Base-by-base conservation (phyloP, 1,139 yeast genomes). In the Pneumocystis murina region DNA sequence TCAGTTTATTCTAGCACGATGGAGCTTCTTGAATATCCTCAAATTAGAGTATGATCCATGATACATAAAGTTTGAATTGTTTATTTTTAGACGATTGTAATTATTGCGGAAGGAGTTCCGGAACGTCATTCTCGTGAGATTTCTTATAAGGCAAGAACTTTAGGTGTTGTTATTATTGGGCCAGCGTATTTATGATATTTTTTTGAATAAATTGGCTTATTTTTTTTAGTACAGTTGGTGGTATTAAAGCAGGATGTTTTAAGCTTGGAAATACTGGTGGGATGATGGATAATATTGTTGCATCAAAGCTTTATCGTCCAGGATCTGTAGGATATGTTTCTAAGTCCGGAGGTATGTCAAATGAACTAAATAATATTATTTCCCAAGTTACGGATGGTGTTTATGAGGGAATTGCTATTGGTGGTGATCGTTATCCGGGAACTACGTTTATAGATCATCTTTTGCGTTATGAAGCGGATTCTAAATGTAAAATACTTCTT, bases 231-330 rank as follows among this genome's bases (percentile, higher is more conserved):
- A 36, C 41, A 12, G 80, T 78, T 62, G 80, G 80, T 63, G 80
- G 80, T 43, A 78, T 77, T 75, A 77, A 78, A 74, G 80, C 80
- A 41, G 80, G 80, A 63, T 76, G 79, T 71, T 77, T 77, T 76
- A 77, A 77, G 74, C 76, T 78, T 68, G 80, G 80, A 62, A 77
- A 77, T 76, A 78, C 80, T 62, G 80, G 80, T 63, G 80, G 80
- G 67, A 78, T 77, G 80, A 77, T 77, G 80, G 80, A 77, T 71
- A 77, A 77, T 75, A 77, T 77, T 65, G 79, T 78, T 57, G 78
- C 80, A 38, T 77, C 80, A 66, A 77, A 78, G 74, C 76, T 77
- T 59, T 78, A 77, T 74, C 76, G 80, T 62, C 77, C 80, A 35
- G 80, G 80, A 33, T 76, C 79, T 16, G 80, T 77, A 36, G 80